Base-by-base conservation (phyloP, 2,329 filamentous ascomycete genomes). In the Niveomyces coronatus region DNA sequence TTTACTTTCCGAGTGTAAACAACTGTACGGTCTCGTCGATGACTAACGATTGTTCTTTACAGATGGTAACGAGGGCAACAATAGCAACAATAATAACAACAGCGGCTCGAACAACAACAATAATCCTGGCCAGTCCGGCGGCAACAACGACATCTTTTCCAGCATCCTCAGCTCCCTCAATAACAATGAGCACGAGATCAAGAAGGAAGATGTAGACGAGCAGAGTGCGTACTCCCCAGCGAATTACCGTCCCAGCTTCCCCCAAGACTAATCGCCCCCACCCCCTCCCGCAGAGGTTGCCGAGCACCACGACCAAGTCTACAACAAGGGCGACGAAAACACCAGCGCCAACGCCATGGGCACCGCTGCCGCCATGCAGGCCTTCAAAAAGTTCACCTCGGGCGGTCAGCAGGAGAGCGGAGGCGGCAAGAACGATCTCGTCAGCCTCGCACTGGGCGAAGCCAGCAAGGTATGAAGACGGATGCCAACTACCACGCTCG, bases 391-490 rank as follows among this genome's bases (percentile, higher is more conserved):
- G 67, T 94, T 94, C 61, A 76, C 71, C 26, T 67, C 71, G 33
- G 71, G 76, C 16, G 58, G 63, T 41, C 61, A 64, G 46, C 46
- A 62, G 45, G 49, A 63, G 61, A 65, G 70, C 52, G 75, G 76
- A 61, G 66, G 70, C 52, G 75, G 76, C 48, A 80, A 94, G 69
- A 85, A 81, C 56, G 74, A 81, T 44, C 85, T 94, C 53, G 74
- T 94, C 45, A 84, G 82, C 4, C 67, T 94, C 56, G 88, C 88
- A 30, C 88, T 95, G 85, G 77, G 73, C 8, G 82, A 95, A 65
- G 88, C 86, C 23, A 80, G 79, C 53, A 87, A 88, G 69, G 66
- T 88, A 45, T 39, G 61, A 49, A 27, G 13, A 15, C n/a, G n/a
- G n/a, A n/a, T n/a, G 28, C 11, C 17, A 22, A 34, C 4, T 16